Percentiles rank a stretch among this genome's conserved stretches.
phyloP scores from a whole-genome alignment of 1,284 basidiomycete species.

The Wallemia mellicola region DNA sequence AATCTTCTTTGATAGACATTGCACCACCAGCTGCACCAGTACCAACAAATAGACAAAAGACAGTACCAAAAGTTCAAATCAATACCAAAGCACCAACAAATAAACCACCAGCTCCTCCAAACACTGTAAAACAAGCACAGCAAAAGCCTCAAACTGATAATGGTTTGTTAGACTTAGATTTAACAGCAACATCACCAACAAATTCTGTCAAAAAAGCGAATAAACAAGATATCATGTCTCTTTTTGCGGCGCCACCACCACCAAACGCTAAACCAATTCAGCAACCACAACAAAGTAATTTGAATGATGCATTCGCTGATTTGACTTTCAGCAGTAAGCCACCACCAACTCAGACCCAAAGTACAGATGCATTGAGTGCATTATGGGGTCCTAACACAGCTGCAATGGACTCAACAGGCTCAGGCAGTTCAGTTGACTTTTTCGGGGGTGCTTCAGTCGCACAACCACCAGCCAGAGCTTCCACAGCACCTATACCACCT shows the following conservation, averaged over 20 bases:
- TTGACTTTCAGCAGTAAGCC: neutral
- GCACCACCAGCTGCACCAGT: neutral
- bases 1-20: neutral
- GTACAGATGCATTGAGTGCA: neutral
- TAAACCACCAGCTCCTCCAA: too few relatives aligned
- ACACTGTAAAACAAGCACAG: neutral
- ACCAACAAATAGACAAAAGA: neutral
- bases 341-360: neutral
- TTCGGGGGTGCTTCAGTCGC: neutral
- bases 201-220: neutral
- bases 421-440: neutral
- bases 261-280: neutral
- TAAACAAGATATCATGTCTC: neutral
- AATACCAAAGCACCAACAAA: too few relatives aligned
- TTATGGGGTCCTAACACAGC: neutral
- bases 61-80: neutral
- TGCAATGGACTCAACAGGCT: neutral
- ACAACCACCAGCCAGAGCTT: neutral
- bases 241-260: neutral
- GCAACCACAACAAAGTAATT: neutral
- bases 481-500: neutral
- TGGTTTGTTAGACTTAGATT: neutral
- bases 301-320: neutral
- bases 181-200: neutral
- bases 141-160: neutral